A percentile compares a stretch with the other conserved stretches of the same genome.
Conservation (phyloP, 2,329 filamentous ascomycete genomes). For the Dryadomyces quercivorus region DNA sequence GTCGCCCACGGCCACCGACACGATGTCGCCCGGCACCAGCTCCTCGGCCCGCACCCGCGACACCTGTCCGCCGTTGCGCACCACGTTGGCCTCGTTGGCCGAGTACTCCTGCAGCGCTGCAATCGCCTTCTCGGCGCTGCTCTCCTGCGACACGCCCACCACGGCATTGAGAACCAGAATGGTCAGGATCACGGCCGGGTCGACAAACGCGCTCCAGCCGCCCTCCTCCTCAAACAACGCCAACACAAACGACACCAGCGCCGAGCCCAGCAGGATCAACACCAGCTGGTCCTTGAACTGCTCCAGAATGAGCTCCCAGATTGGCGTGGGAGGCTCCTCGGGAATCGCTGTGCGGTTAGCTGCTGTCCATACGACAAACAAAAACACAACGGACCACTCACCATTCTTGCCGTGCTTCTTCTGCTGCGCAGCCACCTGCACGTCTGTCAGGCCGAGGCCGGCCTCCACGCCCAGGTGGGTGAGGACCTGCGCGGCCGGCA, state of each 20-base stretch:
- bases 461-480: conserved; percentile 44
- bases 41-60: conserved; percentile 90
- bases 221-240: conserved; percentile 88
- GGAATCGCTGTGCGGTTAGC: conserved; percentile 34
- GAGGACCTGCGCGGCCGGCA: conserved; percentile 45
- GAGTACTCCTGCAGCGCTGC: conserved; percentile 98
- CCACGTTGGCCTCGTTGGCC: conserved; percentile 89
- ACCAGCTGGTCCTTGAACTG: conserved; percentile 99
- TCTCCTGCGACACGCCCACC: conserved; percentile 96
- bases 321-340: conserved; percentile 87
- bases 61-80: conserved; percentile 67
- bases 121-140: conserved; percentile 96
- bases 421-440: conserved; percentile 43
- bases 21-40: conserved; percentile 84
- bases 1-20: conserved; percentile 80
- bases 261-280: conserved; percentile 84
- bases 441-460: conserved; percentile 41
- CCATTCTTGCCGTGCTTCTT: conserved; percentile 55
- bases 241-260: conserved; percentile 83
- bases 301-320: conserved; percentile 94
- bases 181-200: conserved; percentile 89
- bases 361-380: neutral
- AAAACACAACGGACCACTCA: conserved; percentile 23
- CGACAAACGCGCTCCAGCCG: conserved; percentile 95
- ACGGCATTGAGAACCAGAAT: conserved; percentile 95